phyloP scores from a whole-genome alignment of 305 asterid genomes.

The Ajuga reptans region DNA sequence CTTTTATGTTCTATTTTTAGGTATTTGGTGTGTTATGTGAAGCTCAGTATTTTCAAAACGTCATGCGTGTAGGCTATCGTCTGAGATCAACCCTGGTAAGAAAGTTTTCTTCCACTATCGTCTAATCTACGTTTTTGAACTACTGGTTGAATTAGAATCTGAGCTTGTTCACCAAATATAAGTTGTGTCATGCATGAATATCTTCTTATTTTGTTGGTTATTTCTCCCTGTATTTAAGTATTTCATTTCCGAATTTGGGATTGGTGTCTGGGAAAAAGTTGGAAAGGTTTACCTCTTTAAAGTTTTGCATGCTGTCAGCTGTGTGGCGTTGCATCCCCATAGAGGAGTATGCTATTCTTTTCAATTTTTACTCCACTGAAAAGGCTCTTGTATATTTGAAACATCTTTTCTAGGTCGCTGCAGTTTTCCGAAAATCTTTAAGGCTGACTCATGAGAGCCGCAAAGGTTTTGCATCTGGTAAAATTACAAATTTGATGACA shows the following conservation, averaged over 20 bases:
- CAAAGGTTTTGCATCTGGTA: constrained; percentile 70
- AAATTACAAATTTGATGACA: constrained; percentile 89
- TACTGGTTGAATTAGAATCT: not conserved
- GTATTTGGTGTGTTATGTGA: constrained; percentile 87
- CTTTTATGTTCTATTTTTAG: constrained; percentile 31
- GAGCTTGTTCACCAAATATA: not conserved
- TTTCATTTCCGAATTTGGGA: not conserved
- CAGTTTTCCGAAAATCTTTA: constrained; percentile 84
- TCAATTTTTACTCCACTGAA: not conserved
- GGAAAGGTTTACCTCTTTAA: not conserved
- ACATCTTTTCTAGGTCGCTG: constrained; percentile 63
- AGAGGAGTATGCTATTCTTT: not conserved
- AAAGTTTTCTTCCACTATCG: constrained; percentile 15
- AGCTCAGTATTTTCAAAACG: constrained; percentile 94
- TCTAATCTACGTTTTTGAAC: constrained; percentile 4
- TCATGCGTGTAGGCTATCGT: constrained; percentile 93
- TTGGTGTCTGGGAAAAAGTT: not conserved
- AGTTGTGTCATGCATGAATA: not conserved
- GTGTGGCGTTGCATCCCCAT: too few species aligned
- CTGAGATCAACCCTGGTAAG: constrained; percentile 83
- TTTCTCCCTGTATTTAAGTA: not conserved
- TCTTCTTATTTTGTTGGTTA: not conserved
- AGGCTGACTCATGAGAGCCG: constrained; percentile 94
- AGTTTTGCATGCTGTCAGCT: not conserved
- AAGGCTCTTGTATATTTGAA: constrained; percentile 10